Percentiles rank a stretch among this genome's conserved stretches.
phyloP scores from a whole-genome alignment of 1,284 basidiomycete species.

The Ustilago shanxiensis region DNA sequence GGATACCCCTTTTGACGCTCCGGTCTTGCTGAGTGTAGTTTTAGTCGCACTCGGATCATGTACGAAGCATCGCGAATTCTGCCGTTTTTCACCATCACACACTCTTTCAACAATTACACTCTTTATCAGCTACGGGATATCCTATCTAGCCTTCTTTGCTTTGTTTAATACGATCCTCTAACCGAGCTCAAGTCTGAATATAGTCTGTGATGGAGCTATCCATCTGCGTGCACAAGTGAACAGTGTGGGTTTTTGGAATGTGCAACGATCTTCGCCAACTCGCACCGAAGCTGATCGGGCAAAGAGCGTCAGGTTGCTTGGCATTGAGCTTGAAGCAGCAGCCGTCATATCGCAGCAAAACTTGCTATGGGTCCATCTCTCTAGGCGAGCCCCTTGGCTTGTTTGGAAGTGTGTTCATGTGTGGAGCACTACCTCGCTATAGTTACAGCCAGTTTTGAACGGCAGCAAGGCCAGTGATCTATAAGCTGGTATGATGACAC shows the following conservation, averaged over 20 bases:
- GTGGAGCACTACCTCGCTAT: not conserved
- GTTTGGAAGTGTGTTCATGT: not conserved
- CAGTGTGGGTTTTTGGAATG: too few species aligned
- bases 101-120: conserved; percentile 1
- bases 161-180: not conserved
- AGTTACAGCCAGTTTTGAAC: not conserved
- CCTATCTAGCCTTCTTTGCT: not conserved
- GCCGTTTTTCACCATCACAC: not conserved
- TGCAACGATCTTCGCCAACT: too few species aligned
- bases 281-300: too few species aligned
- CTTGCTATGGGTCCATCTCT: not conserved
- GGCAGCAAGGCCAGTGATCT: not conserved
- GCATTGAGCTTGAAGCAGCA: not conserved
- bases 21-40: not conserved
- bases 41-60: not conserved
- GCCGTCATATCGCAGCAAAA: too few species aligned
- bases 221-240: not conserved
- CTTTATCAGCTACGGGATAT: conserved; percentile 6
- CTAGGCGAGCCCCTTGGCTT: not conserved
- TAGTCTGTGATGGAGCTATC: not conserved
- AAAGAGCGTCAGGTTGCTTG: not conserved
- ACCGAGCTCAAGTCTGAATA: not conserved
- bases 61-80: not conserved
- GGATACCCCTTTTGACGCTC: conserved; percentile 1
- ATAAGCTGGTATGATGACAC: not conserved